Evolutionary conservation across 495 filamentous ascomycete species (phyloP).

Genomic region (Penicillium subrubescens): DNA sequence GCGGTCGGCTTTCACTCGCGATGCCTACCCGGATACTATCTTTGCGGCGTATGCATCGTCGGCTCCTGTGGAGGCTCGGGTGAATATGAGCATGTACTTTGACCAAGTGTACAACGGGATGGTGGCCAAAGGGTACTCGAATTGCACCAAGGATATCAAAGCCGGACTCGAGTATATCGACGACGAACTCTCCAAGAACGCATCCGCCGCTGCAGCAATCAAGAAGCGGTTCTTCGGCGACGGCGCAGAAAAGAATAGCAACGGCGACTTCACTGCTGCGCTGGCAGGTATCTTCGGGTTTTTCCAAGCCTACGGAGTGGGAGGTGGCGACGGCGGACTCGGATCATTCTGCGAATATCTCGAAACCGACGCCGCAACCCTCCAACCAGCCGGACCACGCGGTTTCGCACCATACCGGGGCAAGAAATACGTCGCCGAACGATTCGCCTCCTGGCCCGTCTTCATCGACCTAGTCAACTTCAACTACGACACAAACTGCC

Average conservation of each 20-base stretch:
- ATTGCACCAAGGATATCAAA: slow-evolving; percentile 57
- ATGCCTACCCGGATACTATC: slow-evolving; percentile 60
- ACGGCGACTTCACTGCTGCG: slow-evolving; percentile 52
- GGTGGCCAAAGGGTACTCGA: slow-evolving; percentile 48
- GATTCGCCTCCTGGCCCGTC: slow-evolving; percentile 49
- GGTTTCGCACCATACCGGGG: slow-evolving; percentile 47
- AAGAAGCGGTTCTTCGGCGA: slow-evolving; percentile 54
- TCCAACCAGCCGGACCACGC: slow-evolving; percentile 24
- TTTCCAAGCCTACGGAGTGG: slow-evolving; percentile 54
- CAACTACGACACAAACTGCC: slow-evolving; percentile 44
- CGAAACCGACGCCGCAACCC: slow-evolving; percentile 36
- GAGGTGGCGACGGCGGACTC: slow-evolving; percentile 42
- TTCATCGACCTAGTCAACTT: slow-evolving; percentile 47
- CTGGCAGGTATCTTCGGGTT: slow-evolving; percentile 41
- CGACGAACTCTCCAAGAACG: slow-evolving; percentile 37
- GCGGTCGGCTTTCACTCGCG: slow-evolving; percentile 55
- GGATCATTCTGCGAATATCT: slow-evolving; percentile 51
- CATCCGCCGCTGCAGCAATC: slow-evolving; percentile 38
- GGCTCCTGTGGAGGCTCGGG: slow-evolving; percentile 54
- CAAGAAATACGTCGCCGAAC: slow-evolving; percentile 43
- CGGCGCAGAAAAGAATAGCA: slow-evolving; percentile 50
- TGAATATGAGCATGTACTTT: slow-evolving; percentile 60
- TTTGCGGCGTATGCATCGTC: slow-evolving; percentile 58
- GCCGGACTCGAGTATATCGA: slow-evolving; percentile 57
- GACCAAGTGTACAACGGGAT: slow-evolving; percentile 59